Evolutionary conservation across 495 filamentous ascomycete genomes (phyloP).

Genomic region (Aspergillus haitiensis): DNA sequence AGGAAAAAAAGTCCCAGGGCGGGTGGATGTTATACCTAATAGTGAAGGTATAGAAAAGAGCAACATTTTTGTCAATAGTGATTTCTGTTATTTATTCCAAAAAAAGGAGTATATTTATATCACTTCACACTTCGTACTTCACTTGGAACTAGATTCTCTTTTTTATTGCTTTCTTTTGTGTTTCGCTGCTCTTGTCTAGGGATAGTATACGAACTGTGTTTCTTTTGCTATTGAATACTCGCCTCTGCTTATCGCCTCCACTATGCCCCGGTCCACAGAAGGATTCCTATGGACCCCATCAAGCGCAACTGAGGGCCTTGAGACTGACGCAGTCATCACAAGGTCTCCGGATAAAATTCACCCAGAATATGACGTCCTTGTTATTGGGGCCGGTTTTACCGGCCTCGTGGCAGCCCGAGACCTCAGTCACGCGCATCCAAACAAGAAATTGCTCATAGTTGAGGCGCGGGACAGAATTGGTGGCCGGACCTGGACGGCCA

Average conservation of each 20-base stretch:
- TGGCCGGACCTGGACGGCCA: slow-evolving; percentile 32
- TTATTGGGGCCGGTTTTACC: slow-evolving; percentile 32
- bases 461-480: slow-evolving; percentile 40
- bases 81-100: no score
- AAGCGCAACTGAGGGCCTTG: slow-evolving; percentile 4
- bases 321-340: background rate
- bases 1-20: no score
- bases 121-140: no score
- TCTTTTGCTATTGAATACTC: no score
- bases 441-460: slow-evolving; percentile 28
- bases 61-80: no score
- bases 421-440: slow-evolving; percentile 16
- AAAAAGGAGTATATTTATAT: no score
- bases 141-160: no score
- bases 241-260: background rate
- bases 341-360: background rate
- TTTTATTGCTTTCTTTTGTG: no score
- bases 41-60: no score
- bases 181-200: no score
- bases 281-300: slow-evolving; percentile 18
- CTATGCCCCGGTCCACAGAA: slow-evolving; percentile 20
- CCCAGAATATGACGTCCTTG: slow-evolving; percentile 25
- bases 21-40: no score
- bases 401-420: slow-evolving; percentile 32
- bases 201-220: no score